Percentiles rank a stretch among this genome's conserved stretches.
These are phyloP conservation scores for Cyberlindnera bimundalis DNA, from an alignment of 805 yeast species.

Conservation along the genomic window DNA sequence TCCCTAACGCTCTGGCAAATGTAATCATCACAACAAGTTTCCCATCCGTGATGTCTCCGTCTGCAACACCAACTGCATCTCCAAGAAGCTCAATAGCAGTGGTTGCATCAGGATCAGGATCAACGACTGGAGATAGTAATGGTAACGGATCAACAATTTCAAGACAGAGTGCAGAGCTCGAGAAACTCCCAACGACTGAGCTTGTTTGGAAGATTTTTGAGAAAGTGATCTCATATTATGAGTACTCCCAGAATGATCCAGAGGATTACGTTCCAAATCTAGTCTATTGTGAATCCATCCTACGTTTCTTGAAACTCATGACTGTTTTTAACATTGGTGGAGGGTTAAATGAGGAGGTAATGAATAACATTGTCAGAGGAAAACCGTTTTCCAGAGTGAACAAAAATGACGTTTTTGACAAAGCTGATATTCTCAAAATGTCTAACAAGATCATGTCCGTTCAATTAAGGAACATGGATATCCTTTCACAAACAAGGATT, in stretches of 20 bases:
- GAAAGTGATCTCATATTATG: constrained; percentile 42
- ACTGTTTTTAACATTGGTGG: constrained; percentile 48
- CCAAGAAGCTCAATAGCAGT: constrained; percentile 45
- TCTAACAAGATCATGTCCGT: constrained; percentile 45
- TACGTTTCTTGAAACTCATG: constrained; percentile 63
- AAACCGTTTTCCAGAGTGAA: constrained; percentile 22
- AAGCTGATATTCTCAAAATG: constrained; percentile 44
- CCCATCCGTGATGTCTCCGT: constrained; percentile 11
- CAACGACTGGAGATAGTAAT: background rate
- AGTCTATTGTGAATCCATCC: constrained; percentile 67
- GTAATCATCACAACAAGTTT: constrained; percentile 31
- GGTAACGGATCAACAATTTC: background rate
- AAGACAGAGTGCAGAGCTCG: constrained; percentile 18
- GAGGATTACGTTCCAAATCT: constrained; percentile 82
- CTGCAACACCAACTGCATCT: constrained; percentile 36
- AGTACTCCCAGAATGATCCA: constrained; percentile 48
- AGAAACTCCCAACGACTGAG: constrained; percentile 30
- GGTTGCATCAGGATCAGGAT: background rate
- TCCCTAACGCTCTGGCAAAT: constrained; percentile 31
- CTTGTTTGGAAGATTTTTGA: constrained; percentile 37
- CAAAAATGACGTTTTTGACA: constrained; percentile 25
- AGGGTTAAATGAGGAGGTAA: constrained; percentile 39
- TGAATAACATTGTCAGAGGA: constrained; percentile 44
- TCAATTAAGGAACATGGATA: constrained; percentile 42
- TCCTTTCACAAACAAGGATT: constrained; percentile 55